Evolutionary conservation across 352 stramenopile species (phyloP).

Genomic region (Pythium graminicola): DNA sequence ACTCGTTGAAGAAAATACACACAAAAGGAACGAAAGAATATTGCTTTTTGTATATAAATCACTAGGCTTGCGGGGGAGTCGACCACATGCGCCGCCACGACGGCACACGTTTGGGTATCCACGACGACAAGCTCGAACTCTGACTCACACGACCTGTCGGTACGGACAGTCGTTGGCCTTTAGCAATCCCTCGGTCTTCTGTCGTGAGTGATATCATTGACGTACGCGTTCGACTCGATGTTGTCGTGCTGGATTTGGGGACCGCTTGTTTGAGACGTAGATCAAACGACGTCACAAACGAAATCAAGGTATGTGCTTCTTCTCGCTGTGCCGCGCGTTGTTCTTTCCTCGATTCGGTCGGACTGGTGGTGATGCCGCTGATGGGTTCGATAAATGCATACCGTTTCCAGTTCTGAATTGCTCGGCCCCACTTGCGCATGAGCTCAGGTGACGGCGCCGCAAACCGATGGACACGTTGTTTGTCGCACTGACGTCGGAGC

Average conservation of each 20-base stretch:
- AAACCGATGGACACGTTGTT: conserved; percentile 36
- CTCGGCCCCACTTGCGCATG: conserved; percentile 62
- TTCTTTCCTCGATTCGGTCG: background rate
- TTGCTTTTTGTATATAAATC: background rate
- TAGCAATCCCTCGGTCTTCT: background rate
- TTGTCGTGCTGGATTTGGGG: background rate
- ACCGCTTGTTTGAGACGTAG: conserved; percentile 14
- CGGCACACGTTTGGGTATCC: conserved; percentile 16
- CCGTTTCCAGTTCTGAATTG: conserved; percentile 66
- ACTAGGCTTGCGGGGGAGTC: conserved; percentile 3
- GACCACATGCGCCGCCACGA: conserved; percentile 15
- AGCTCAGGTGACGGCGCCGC: conserved; percentile 41
- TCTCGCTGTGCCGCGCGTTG: conserved; percentile 7
- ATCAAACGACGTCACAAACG: conserved; percentile 23
- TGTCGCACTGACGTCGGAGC: conserved; percentile 31
- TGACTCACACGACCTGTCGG: conserved; percentile 4
- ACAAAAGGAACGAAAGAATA: conserved; percentile 2
- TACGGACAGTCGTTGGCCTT: conserved; percentile 12
- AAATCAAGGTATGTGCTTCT: conserved; percentile 15
- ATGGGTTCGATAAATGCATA: conserved; percentile 56
- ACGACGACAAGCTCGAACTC: conserved; percentile 5
- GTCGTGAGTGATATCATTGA: conserved; percentile 8
- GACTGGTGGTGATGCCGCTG: background rate
- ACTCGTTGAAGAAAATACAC: background rate
- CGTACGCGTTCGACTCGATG: no score